Base-by-base conservation (phyloP, 179 eudicot species). In the Silene coronaria region DNA sequence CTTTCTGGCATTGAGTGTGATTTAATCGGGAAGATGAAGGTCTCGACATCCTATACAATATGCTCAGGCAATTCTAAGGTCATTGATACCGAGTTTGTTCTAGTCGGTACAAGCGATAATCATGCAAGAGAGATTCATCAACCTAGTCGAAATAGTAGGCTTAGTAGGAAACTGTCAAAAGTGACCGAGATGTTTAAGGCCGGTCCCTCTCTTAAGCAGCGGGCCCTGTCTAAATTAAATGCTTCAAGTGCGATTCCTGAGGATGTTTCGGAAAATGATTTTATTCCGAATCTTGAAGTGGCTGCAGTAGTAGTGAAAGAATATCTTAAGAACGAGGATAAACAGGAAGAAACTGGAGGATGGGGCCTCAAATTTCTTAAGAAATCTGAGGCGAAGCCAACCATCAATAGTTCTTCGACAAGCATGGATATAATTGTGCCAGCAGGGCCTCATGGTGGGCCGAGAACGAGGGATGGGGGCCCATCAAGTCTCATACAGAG, bases 281-380 rank as follows among this genome's bases (percentile, higher is more conserved):
- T 80, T 73, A 78, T 78, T 11, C 87, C 96, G 14, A 89, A 91
- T 76, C 87, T 81, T 57, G 97, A 95, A 82, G 65, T 90, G 75
- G 97, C 92, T 57, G 91, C 99, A 51, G 84, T 95, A 60, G 75
- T 95, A 48, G 86, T 89, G 72, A 92, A 84, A 76, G 85, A 86
- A 28, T 91, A 83, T 65, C 58, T 80, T 32, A 71, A 65, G 34
- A 80, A 76, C 3, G 75, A 67, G 8, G 74, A 55, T 12, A 78
- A 78, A 72, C 76, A 81, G 69, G 78, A 78, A 61, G 83, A 80
- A 71, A 66, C 51, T 28, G 97, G 92, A 77, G 99, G 99, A 7
- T 92, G 97, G 99, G 99, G 99, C 23, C 79, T 95, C 67, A 89
- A 91, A 21, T 95, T 95, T 85, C 95, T 95, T 45, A 85, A 91